Percentiles rank a stretch among this genome's conserved stretches.
phyloP scores from a whole-genome alignment of 2,329 filamentous ascomycete species.

The Xylariales sp. region DNA sequence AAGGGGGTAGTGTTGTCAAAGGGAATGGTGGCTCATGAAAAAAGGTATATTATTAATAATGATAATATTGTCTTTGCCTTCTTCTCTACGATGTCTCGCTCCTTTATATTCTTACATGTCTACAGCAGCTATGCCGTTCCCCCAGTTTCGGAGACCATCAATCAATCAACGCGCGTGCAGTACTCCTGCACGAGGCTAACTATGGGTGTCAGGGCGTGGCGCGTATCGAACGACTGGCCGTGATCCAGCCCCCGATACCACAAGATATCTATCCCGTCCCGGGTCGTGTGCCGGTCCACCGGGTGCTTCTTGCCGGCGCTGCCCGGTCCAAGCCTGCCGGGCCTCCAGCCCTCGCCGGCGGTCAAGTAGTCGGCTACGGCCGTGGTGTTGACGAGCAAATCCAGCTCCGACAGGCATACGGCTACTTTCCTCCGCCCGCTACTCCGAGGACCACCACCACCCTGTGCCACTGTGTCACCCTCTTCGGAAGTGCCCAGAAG shows the following conservation, averaged over 20 bases:
- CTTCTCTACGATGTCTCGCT: too few relatives aligned
- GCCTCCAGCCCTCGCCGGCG: slow-evolving; percentile 26
- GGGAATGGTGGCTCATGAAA: too few relatives aligned
- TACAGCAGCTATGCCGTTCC: too few relatives aligned
- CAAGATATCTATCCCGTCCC: slow-evolving; percentile 47
- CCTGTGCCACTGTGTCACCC: slow-evolving; percentile 10
- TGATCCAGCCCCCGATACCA: slow-evolving; percentile 61
- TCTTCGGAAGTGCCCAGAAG: slow-evolving; percentile 30
- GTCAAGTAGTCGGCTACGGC: slow-evolving; percentile 55
- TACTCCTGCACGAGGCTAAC: too few relatives aligned
- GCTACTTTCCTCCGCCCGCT: slow-evolving; percentile 34
- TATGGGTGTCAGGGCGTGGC: too few relatives aligned
- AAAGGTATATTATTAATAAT: too few relatives aligned
- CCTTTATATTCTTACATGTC: too few relatives aligned
- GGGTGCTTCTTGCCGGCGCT: slow-evolving; percentile 1
- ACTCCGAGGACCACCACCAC: not conserved
- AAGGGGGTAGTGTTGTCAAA: too few relatives aligned
- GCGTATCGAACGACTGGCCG: slow-evolving; percentile 53
- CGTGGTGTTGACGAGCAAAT: slow-evolving; percentile 61
- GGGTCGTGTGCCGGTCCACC: slow-evolving; percentile 15
- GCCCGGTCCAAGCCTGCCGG: too few relatives aligned
- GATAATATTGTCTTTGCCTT: too few relatives aligned
- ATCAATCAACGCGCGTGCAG: too few relatives aligned
- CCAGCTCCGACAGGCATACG: slow-evolving; percentile 54
- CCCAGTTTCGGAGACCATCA: too few relatives aligned